Evolutionary conservation across 441 rosid genomes (phyloP).

Genomic region (Biscutella laevigata): DNA sequence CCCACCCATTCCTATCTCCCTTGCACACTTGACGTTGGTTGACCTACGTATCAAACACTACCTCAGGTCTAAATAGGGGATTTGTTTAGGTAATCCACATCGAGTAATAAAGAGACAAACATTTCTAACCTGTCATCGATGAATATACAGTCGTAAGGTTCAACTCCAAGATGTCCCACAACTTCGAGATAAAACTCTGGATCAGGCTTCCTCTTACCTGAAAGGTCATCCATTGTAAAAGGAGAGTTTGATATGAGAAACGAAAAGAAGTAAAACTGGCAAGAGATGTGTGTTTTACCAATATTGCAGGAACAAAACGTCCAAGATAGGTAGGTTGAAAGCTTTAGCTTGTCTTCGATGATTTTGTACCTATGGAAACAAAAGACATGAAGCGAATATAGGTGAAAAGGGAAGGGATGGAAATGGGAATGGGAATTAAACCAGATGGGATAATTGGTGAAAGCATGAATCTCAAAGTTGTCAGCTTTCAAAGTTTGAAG

Average conservation of each 20-base stretch:
- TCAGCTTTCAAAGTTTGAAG: conserved; percentile 46
- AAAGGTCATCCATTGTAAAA: neutral
- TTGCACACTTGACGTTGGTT: conserved; percentile 64
- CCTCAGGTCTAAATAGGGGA: conserved; percentile 7
- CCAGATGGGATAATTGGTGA: conserved; percentile 86
- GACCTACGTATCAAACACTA: conserved; percentile 37
- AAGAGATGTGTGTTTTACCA: conserved; percentile 36
- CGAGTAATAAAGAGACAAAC: neutral
- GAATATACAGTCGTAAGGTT: conserved; percentile 65
- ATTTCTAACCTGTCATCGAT: conserved; percentile 64
- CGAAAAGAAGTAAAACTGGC: neutral
- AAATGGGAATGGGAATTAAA: too few species aligned
- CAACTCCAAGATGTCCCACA: conserved; percentile 50
- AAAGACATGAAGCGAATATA: neutral
- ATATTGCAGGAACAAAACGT: conserved; percentile 69
- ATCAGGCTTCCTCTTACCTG: conserved; percentile 95
- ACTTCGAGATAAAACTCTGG: conserved; percentile 55
- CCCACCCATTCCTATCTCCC: conserved; percentile 62
- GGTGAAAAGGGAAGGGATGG: neutral
- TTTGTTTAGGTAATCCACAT: neutral
- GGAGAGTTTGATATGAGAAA: neutral
- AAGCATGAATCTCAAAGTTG: conserved; percentile 83
- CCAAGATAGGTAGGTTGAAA: conserved; percentile 78
- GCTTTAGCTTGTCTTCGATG: conserved; percentile 63
- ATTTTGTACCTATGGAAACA: conserved; percentile 48